Base-by-base conservation (phyloP, 2,329 filamentous ascomycete species). In the Xylariaceae sp. region DNA sequence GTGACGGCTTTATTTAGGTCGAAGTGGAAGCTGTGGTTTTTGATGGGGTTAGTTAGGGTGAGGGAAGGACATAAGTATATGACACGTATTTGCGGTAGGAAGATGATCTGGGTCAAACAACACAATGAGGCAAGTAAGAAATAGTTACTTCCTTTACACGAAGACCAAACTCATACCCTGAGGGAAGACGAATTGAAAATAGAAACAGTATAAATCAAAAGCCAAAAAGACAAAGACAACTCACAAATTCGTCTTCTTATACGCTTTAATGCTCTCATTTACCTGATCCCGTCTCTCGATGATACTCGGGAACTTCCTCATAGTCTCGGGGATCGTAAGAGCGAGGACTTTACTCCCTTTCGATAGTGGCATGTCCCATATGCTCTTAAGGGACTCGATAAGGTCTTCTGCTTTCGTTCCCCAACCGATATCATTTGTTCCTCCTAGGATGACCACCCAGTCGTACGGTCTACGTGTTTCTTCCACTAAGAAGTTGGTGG, bases 391-490 rank as follows among this genome's bases (percentile, higher is more conserved):
- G 7, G 67, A 65, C 6, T 68, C 56, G 53, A 75, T 75, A 19
- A 83, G 76, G 2, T 66, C 56, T 1, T 72, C 62, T 7, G 69
- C 53, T 0, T 61, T 41, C 5, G 64, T 48, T 7, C 60, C 57
- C 48, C 67, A 67, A 19, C 63, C 74, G 5, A 85, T 60, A 53
- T 86, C 82, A 55, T 85, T 86, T 39, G 82, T 85, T 2, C 82
- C 82, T 7, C 79, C 82, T 2, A 86, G 71, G 4, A 85, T 63
- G 23, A 86, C 73, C 12, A 77, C 73, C 79, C 80, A 85, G 67
- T 84, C 59, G 11, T 49, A 60, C 8, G 49, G 50, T 14, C 55
- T 37, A 17, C 48, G 3, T 40, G 47, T 44, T 22, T 2, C 2
- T 10, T 14, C 17, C 53, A 48, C 49, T 55, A 16, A 10, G 27